Evolutionary conservation across 805 yeast species (phyloP), one percentile per base, ranked within the genome.

Genomic region (Citeromyces nyonsensis): DNA sequence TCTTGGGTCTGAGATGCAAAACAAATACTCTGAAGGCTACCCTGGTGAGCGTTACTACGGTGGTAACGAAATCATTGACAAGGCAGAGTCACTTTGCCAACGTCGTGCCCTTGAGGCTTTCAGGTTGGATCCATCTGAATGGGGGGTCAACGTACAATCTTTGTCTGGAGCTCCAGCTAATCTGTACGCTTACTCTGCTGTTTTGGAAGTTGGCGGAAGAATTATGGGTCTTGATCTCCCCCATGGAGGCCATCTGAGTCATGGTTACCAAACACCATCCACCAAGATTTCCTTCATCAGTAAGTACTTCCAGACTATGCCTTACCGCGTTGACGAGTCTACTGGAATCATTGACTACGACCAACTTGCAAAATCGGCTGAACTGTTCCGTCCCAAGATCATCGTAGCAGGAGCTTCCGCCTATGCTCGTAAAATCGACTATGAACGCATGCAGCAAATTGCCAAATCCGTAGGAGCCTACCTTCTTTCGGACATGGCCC

Each of bases 11-110:
- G 94, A 83, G 53, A 84, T 88, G 95, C 86, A 82, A 57, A 88
- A 88, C 71, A 88, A 88, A 64, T 88, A 88, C 62, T 85, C 96
- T 8, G 98, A 88, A 60, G 97, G 97, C 41, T 88, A 88, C 60
- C 98, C 98, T 28, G 95, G 95, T 43, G 94, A 85, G 40, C 75
- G 98, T 56, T 88, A 88, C 65, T 88, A 88, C 54, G 98, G 98
- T 57, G 98, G 98, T 56, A 88, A 88, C 53, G 85, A 88, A 59
- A 79, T 73, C 60, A 88, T 88, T 48, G 98, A 88, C 61, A 68
- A 73, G 62, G 84, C 83, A 48, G 98, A 88, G 64, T 56, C 73
- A 10, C 61, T 88, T 37, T 88, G 97, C 61, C 95, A 85, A 60
- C 67, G 74, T 46, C 70, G 98, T 57, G 98, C 97, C 30, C 63